These are phyloP conservation scores for Dichomitus squalens DNA, from an alignment of 1,284 basidiomycete species.

Conservation along the genomic window DNA sequence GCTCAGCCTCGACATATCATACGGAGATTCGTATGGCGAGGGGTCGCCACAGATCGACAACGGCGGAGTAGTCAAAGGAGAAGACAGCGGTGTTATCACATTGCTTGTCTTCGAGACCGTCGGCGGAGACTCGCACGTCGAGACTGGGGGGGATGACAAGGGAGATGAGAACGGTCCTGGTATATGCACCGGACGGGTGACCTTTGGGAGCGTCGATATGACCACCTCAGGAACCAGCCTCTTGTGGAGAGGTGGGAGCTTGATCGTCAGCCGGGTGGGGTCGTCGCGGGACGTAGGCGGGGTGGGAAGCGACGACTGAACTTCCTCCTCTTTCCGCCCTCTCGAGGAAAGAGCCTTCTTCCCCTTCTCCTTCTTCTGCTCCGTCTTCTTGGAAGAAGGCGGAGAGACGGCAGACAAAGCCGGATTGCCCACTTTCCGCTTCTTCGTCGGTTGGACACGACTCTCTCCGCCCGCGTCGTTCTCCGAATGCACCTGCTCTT, in stretches of 20 bases:
- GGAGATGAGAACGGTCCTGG: conserved; percentile 8
- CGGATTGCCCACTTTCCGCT: conserved; percentile 18
- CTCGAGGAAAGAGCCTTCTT: neutral
- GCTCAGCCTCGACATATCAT: conserved; percentile 18
- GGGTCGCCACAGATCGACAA: neutral
- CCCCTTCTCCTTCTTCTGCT: conserved; percentile 6
- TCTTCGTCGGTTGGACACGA: conserved; percentile 16
- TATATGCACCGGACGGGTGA: neutral
- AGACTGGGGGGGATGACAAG: conserved; percentile 11
- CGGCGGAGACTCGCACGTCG: conserved; percentile 3
- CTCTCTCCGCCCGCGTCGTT: neutral
- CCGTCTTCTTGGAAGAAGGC: conserved; percentile 14
- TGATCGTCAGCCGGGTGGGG: conserved; percentile 22
- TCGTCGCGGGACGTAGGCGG: conserved; percentile 17
- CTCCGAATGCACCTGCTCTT: conserved; percentile 15
- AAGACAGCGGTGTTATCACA: neutral
- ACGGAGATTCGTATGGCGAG: neutral
- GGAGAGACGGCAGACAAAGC: conserved; percentile 21
- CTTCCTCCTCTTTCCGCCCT: too few species aligned
- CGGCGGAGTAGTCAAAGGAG: conserved; percentile 11
- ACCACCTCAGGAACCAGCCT: conserved; percentile 22
- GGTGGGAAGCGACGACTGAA: conserved; percentile 7
- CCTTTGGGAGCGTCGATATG: conserved; percentile 9
- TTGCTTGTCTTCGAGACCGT: neutral
- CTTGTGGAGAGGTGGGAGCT: conserved; percentile 16